Evolutionary conservation across 306 rosid species (phyloP), one percentile per base, ranked within the genome.

Genomic region (Phaseolus lunatus): DNA sequence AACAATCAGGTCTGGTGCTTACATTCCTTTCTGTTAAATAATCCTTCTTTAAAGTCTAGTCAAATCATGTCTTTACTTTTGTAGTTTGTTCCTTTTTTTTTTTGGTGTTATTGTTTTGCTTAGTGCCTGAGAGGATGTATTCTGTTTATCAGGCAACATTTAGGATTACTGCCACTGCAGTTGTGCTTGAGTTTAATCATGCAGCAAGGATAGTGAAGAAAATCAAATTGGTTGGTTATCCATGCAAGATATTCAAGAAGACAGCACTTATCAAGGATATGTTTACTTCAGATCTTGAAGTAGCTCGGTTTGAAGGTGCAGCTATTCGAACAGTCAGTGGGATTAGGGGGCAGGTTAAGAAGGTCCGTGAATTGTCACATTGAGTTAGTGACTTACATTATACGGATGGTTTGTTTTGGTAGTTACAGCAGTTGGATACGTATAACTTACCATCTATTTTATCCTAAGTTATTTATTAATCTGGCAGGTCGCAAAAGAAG

Each of bases 261-360:
- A 95, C 97, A 24, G 96, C 99, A 67, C 84, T 90, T 83, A 86
- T 95, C 72, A 95, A 81, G 85, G 91, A 92, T 70, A 95, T 95
- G 99, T 95, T 95, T 72, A 90, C 91, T 69, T 95, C 97, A 5
- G 91, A 95, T 88, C 97, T 90, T 73, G 99, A 95, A 86, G 82
- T 92, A 81, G 96, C 99, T 84, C 88, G 92, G 58, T 95, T 90
- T 85, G 99, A 90, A 91, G 97, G 99, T 70, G 99, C 99, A 20
- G 86, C 93, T 72, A 73, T 95, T 82, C 92, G 88, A 64, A 95
- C 97, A 26, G 97, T 95, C 79, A 90, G 97, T 73, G 96, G 96
- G 81, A 89, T 95, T 67, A 89, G 97, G 76, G 99, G 99, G 50
- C 97, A 95, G 87, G 92, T 92, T 73, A 95, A 95, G 89, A 95